Conservation (phyloP, 2,329 filamentous ascomycete genomes). For the Dothideomycetes sp. region DNA sequence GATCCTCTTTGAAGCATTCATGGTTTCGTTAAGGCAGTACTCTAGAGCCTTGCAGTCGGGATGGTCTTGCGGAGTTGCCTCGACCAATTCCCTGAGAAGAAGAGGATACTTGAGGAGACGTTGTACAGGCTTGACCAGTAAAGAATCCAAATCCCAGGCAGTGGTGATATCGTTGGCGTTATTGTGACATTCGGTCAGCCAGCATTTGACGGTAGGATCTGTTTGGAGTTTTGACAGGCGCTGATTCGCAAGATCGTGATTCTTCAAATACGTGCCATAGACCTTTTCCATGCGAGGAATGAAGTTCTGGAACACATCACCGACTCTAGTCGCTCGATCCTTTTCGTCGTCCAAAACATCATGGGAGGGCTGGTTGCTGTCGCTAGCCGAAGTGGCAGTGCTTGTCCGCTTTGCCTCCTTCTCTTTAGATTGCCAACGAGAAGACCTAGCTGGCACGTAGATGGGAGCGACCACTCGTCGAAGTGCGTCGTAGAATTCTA, state of each 20-base stretch:
- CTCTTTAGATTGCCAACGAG: constrained; percentile 40
- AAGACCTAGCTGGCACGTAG: constrained; percentile 57
- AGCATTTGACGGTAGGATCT: constrained; percentile 59
- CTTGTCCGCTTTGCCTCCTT: constrained; percentile 45
- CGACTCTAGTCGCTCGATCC: constrained; percentile 50
- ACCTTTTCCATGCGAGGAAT: constrained; percentile 53
- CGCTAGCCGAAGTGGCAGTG: constrained; percentile 35
- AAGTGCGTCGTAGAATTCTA: constrained; percentile 65
- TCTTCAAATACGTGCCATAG: constrained; percentile 56
- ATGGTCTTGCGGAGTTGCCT: constrained; percentile 71
- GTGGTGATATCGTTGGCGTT: constrained; percentile 86
- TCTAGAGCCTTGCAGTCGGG: constrained; percentile 66
- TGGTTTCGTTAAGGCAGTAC: constrained; percentile 61
- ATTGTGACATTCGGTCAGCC: constrained; percentile 87
- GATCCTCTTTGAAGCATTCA: constrained; percentile 57
- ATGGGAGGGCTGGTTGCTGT: constrained; percentile 22
- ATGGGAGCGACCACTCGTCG: constrained; percentile 72
- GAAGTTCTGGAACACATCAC: constrained; percentile 48
- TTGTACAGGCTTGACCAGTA: constrained; percentile 96
- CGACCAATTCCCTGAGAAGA: constrained; percentile 68
- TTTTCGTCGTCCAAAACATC: constrained; percentile 30
- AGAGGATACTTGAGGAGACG: constrained; percentile 89
- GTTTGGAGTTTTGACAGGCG: constrained; percentile 47
- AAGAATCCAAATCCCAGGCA: constrained; percentile 88
- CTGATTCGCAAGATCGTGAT: constrained; percentile 55